These are phyloP conservation scores for Arxiozyma telluris DNA, from an alignment of 1,139 yeast species.

Conservation along the genomic window DNA sequence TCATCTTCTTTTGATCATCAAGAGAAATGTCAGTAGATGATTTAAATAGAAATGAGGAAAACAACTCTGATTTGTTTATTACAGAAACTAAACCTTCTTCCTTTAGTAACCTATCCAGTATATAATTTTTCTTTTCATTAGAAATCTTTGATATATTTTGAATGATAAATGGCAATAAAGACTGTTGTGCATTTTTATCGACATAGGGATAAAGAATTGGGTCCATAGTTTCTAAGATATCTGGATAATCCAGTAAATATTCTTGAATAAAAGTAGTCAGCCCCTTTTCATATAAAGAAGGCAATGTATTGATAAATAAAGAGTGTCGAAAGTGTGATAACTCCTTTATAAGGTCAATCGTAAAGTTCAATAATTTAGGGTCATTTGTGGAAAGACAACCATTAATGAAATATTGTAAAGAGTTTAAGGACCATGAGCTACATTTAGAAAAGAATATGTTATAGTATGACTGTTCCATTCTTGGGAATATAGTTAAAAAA, in stretches of 20 bases:
- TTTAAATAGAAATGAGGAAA: not conserved
- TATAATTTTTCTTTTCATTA: not conserved
- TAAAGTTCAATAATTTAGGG: not conserved
- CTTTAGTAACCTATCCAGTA: not conserved
- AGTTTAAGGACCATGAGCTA: constrained; percentile 10
- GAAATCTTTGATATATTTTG: not conserved
- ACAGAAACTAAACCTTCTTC: not conserved
- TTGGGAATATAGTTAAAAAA: constrained; percentile 4
- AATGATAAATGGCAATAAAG: not conserved
- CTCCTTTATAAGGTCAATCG: not conserved
- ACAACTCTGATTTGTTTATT: not conserved
- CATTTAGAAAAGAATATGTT: not conserved
- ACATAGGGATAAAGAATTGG: not conserved
- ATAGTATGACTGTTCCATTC: not conserved
- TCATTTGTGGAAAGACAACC: constrained; percentile 3
- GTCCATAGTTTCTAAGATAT: not conserved
- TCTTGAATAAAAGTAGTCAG: not conserved
- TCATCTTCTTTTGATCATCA: not conserved
- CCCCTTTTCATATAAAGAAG: not conserved
- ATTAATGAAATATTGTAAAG: constrained; percentile 10
- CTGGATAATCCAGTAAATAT: not conserved
- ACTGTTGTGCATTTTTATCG: not conserved
- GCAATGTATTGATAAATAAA: not conserved
- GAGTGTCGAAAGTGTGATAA: not conserved
- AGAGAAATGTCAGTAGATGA: not conserved